Evolutionary conservation across 257 asterid genomes (phyloP).

Genomic region (Asclepias syriaca): DNA sequence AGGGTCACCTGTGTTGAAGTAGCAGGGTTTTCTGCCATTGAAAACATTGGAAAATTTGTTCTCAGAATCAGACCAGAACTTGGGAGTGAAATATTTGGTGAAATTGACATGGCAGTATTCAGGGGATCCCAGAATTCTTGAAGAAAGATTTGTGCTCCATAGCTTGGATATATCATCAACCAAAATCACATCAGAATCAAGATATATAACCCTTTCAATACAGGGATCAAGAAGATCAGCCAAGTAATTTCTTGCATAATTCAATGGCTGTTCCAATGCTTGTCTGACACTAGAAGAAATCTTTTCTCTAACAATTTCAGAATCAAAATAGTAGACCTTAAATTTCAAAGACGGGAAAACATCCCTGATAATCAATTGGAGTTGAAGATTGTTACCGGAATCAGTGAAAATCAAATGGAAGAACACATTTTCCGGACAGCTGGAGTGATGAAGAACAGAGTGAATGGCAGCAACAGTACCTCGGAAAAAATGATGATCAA

Average conservation of each 20-base stretch:
- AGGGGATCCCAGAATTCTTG: conserved; percentile 55
- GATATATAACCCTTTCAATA: conserved; percentile 47
- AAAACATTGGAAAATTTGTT: conserved; percentile 33
- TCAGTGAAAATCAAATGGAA: conserved; percentile 57
- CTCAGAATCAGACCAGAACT: conserved; percentile 41
- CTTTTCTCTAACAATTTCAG: conserved; percentile 40
- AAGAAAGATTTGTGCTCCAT: conserved; percentile 38
- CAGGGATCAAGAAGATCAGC: conserved; percentile 53
- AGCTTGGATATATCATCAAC: conserved; percentile 58
- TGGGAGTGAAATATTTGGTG: conserved; percentile 54
- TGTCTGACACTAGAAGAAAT: conserved; percentile 50
- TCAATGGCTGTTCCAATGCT: conserved; percentile 66
- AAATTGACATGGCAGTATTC: conserved; percentile 68
- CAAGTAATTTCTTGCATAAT: conserved; percentile 59
- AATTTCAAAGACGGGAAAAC: conserved; percentile 49
- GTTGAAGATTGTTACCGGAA: conserved; percentile 10
- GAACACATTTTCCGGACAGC: conserved; percentile 57
- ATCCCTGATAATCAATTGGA: conserved; percentile 35
- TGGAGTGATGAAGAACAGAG: conserved; percentile 51
- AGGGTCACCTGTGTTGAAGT: conserved; percentile 51
- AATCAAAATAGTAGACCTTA: conserved; percentile 48
- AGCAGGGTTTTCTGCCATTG: conserved; percentile 47
- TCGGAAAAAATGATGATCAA: conserved; percentile 49
- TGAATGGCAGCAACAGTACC: conserved; percentile 68
- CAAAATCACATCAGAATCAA: conserved; percentile 64